Percentiles rank a stretch among this genome's conserved stretches.
Evolutionary conservation across 2,329 filamentous ascomycete species (phyloP).

Genomic region (Colletotrichum godetiae): DNA sequence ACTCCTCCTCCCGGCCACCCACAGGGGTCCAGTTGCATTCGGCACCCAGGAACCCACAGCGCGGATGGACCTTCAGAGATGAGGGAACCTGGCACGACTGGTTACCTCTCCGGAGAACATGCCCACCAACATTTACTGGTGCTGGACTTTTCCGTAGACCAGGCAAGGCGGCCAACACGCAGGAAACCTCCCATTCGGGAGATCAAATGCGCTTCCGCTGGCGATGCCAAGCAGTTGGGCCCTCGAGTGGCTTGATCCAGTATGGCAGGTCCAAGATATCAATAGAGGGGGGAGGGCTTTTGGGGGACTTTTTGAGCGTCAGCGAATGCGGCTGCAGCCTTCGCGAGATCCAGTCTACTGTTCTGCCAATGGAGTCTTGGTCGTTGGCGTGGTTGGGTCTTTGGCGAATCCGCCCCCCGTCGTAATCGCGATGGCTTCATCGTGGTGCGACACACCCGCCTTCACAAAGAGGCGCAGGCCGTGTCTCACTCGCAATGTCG

Average conservation of each 20-base stretch:
- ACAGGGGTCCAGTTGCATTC: constrained; percentile 8
- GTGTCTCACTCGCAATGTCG: neutral
- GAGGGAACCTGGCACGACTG: neutral
- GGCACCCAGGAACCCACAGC: constrained; percentile 3
- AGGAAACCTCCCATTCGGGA: neutral
- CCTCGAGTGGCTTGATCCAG: constrained; percentile 10
- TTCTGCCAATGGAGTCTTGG: neutral
- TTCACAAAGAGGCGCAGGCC: constrained; percentile 2
- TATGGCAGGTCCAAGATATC: constrained; percentile 3
- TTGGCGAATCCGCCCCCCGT: neutral
- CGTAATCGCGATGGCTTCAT: constrained; percentile 21
- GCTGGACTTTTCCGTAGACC: neutral
- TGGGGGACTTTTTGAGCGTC: neutral
- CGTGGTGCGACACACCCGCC: constrained; percentile 16
- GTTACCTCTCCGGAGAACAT: too few relatives aligned
- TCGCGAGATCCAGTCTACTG: neutral
- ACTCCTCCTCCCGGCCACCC: neutral
- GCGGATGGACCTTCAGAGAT: neutral
- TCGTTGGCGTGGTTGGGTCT: constrained; percentile 1
- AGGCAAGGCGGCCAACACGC: neutral
- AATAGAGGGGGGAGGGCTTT: constrained; percentile 1
- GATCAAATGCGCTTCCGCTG: neutral
- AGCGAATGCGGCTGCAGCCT: neutral
- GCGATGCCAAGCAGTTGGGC: neutral
- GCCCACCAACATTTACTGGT: neutral